Evolutionary conservation across 2,329 filamentous ascomycete genomes (phyloP).

Genomic region (Juglanconis oblonga): DNA sequence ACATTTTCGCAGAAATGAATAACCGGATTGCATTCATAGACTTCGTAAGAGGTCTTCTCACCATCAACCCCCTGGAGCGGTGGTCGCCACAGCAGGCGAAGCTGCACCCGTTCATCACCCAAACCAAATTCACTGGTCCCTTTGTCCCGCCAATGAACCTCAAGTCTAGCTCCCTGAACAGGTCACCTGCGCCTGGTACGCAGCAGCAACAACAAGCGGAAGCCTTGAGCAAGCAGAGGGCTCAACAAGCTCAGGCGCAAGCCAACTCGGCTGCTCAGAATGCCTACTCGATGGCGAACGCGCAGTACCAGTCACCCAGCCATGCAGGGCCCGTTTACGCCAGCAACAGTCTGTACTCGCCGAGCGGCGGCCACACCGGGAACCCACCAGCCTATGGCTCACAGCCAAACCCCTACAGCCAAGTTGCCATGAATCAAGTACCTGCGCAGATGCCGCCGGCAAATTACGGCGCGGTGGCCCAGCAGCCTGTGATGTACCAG

Average conservation of each 20-base stretch:
- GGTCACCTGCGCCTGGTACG: conserved; percentile 87
- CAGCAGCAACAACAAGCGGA: conserved; percentile 96
- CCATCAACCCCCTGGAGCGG: conserved; percentile 90
- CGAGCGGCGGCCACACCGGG: conserved; percentile 47
- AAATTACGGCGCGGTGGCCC: conserved; percentile 57
- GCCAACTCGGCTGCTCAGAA: conserved; percentile 66
- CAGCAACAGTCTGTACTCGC: conserved; percentile 77
- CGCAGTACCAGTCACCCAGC: conserved; percentile 46
- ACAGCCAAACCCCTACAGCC: conserved; percentile 67
- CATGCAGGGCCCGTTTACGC: conserved; percentile 27
- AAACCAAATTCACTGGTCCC: conserved; percentile 92
- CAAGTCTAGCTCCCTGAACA: conserved; percentile 78
- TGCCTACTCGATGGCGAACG: conserved; percentile 56
- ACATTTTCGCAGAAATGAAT: conserved; percentile 76
- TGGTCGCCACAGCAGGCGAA: conserved; percentile 99
- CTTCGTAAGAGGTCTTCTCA: conserved; percentile 89
- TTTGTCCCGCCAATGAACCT: conserved; percentile 98
- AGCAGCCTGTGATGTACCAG: conserved; percentile 60
- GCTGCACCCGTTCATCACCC: conserved; percentile 95
- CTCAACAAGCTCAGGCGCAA: conserved; percentile 67
- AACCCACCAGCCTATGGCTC: conserved; percentile 77
- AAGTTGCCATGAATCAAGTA: conserved; percentile 68
- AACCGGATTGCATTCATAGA: conserved; percentile 97
- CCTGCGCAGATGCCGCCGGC: conserved; percentile 63
- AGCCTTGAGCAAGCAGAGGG: conserved; percentile 87